phyloP scores from a whole-genome alignment of 768 basidiomycete genomes.

The Leccinum imitatum region DNA sequence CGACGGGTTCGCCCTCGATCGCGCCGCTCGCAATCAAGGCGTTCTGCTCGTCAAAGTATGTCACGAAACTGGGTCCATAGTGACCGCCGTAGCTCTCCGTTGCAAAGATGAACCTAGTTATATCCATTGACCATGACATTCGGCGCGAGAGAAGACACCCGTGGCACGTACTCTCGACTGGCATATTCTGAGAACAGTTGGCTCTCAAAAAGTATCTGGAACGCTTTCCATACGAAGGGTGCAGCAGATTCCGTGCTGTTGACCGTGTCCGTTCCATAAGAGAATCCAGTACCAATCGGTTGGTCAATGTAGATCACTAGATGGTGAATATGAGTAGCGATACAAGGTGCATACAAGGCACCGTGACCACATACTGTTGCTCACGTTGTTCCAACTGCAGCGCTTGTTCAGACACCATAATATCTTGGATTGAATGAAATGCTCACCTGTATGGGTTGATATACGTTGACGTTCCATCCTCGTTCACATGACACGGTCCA shows the following conservation, averaged over 20 bases:
- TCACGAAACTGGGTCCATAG: slow-evolving; percentile 63
- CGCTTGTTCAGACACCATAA: neutral
- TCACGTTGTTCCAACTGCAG: slow-evolving; percentile 63
- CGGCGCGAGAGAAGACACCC: neutral
- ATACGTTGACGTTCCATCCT: slow-evolving; percentile 50
- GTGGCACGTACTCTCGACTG: slow-evolving; percentile 46
- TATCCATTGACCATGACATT: neutral
- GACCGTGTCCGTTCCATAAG: slow-evolving; percentile 55
- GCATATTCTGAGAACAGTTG: slow-evolving; percentile 48
- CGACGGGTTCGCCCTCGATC: slow-evolving; percentile 49
- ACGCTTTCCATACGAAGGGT: slow-evolving; percentile 57
- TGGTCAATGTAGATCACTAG: slow-evolving; percentile 72
- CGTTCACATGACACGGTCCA: slow-evolving; percentile 61
- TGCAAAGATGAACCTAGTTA: slow-evolving; percentile 54
- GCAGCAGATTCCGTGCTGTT: slow-evolving; percentile 53
- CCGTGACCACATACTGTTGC: slow-evolving; percentile 49
- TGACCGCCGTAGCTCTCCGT: slow-evolving; percentile 72
- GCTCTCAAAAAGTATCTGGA: slow-evolving; percentile 64
- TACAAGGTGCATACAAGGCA: neutral
- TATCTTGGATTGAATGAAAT: neutral
- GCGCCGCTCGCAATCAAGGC: slow-evolving; percentile 43
- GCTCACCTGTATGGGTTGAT: slow-evolving; percentile 60
- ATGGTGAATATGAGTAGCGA: neutral
- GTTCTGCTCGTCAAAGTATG: slow-evolving; percentile 65
- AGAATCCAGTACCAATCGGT: slow-evolving; percentile 66